Evolutionary conservation across 495 filamentous ascomycete species (phyloP), one percentile per base, ranked within the genome.

Genomic region (Thozetella sp.): DNA sequence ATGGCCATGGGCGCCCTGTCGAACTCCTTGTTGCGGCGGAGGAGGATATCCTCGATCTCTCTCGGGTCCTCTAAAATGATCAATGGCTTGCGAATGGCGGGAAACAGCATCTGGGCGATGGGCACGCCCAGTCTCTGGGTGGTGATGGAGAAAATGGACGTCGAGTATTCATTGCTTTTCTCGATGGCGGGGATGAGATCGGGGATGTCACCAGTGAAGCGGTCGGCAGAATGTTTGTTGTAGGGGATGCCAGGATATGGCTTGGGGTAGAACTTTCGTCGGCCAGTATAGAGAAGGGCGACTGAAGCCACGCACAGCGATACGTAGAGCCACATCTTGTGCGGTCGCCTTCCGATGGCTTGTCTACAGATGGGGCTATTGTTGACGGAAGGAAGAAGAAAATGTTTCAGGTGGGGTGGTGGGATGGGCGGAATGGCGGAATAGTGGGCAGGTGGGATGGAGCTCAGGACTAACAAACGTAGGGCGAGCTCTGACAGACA

Each of bases 231-330:
- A 9, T 60, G 58, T 23, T 57, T 25, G 46, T 74, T 73, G 59
- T 75, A 73, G 0, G 74, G 75, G 54, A 77, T 77, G 1, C 72
- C 75, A 0, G 73, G 68, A 3, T 69, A 46, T 2, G 70, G 76
- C 30, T 53, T 61, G 1, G 71, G 71, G 9, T 68, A 67, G 6
- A 37, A 15, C 30, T 37, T 37, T 6, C 30, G 30, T 15, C 30
- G 15, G 15, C n/a, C n/a, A n/a, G n/a, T n/a, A n/a, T n/a, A n/a
- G n/a, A n/a, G n/a, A n/a, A n/a, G n/a, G n/a, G n/a, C n/a, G n/a
- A n/a, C n/a, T n/a, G n/a, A n/a, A n/a, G n/a, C n/a, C n/a, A n/a
- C n/a, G n/a, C n/a, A n/a, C n/a, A n/a, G n/a, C n/a, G n/a, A n/a
- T n/a, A n/a, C n/a, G n/a, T n/a, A n/a, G n/a, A n/a, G n/a, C n/a